Evolutionary conservation across 257 asterid species (phyloP).

Genomic region (Solanum bukasovii): DNA sequence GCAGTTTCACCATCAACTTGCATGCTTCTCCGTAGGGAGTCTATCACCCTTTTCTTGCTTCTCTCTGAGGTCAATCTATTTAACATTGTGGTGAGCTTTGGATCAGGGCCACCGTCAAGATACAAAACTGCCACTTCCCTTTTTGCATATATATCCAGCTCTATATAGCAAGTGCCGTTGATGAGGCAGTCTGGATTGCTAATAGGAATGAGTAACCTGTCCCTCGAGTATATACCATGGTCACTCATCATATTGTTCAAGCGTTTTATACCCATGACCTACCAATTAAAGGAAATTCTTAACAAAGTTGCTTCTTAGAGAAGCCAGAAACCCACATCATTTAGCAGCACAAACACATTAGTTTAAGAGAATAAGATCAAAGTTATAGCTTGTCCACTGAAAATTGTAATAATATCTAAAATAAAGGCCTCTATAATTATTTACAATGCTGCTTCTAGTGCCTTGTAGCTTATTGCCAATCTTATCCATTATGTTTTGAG

Average conservation of each 20-base stretch:
- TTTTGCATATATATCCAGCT: constrained; percentile 67
- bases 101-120: constrained; percentile 70
- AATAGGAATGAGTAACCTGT: constrained; percentile 79
- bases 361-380: neutral
- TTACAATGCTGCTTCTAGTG: neutral
- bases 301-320: neutral
- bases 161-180: constrained; percentile 74
- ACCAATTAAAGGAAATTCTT: constrained; percentile 1
- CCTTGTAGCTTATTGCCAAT: neutral
- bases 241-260: constrained; percentile 97
- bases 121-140: constrained; percentile 93
- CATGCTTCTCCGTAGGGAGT: constrained; percentile 82
- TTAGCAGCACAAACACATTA: neutral
- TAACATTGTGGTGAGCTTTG: constrained; percentile 24
- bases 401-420: neutral
- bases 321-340: neutral
- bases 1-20: constrained; percentile 84
- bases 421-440: neutral
- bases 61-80: constrained; percentile 43
- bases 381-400: neutral
- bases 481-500: neutral
- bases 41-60: constrained; percentile 51
- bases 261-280: constrained; percentile 87
- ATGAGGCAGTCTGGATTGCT: constrained; percentile 58
- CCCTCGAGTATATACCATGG: constrained; percentile 93